Evolutionary conservation across 352 stramenopile species (phyloP), one percentile per base, ranked within the genome.

Genomic region (Labyrinthula sp.): DNA sequence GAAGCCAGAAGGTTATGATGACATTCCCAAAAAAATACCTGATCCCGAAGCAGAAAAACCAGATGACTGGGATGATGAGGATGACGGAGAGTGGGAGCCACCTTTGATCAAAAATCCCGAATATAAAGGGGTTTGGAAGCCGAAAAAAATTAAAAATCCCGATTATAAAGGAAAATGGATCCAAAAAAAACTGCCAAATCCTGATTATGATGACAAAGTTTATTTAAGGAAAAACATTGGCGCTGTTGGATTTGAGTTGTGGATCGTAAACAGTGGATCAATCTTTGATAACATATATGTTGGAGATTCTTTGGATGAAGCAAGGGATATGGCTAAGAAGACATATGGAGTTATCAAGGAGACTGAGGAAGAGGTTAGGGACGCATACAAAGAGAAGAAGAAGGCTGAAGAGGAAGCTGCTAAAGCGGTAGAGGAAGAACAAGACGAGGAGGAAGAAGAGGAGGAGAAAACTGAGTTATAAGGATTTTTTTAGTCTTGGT

Each of bases 251-350:
- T 97, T 99, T 56, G 90, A 99, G 72, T 72, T 99, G 26, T 97
- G 89, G 90, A 69, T 88, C 69, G 89, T 99, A 17, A 95, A 90
- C 64, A 79, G 78, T 26, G 89, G 89, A 61, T 95, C 85, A 17
- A 68, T 96, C 33, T 99, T 99, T 60, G 90, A 99, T 64, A 85
- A 99, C 65, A 97, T 99, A 56, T 71, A 96, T 30, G 67, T 99
- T 36, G 95, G 85, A 7, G 88, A 97, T 68, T 85, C 75, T 57
- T 65, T 89, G 38, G 79, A 88, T 17, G 79, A 92, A 55, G 89
- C 76, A 1, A 62, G 82, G 43, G 66, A 63, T 33, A 84, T 80
- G 60, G 79, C 74, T 2, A 59, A 82, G 46, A 70, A 87, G 38
- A 86, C 73, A 14, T 90, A 79, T 41, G 69, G 73, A 23, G 70